Conservation (phyloP, 2,329 filamentous ascomycete genomes). For the Pseudopithomyces maydicus region DNA sequence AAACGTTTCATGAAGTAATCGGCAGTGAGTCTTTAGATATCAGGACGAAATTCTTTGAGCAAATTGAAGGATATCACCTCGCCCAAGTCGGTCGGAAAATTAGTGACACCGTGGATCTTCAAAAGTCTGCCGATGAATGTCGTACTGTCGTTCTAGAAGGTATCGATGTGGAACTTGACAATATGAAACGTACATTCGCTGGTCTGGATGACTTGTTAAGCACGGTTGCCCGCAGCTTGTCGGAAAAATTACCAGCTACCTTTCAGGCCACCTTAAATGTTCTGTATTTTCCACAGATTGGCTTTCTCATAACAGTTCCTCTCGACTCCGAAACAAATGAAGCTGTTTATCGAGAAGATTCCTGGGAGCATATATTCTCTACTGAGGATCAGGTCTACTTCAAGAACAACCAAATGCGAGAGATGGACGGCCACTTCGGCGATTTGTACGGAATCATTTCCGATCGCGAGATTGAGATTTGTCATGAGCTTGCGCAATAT, state of each 20-base stretch:
- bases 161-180: conserved; percentile 75
- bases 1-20: conserved; percentile 63
- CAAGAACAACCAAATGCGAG: conserved; percentile 80
- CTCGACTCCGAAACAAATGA: conserved; percentile 63
- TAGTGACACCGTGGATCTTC: conserved; percentile 75
- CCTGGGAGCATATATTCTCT: conserved; percentile 79
- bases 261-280: conserved; percentile 68
- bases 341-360: conserved; percentile 65
- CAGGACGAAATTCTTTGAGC: conserved; percentile 61
- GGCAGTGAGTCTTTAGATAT: conserved; percentile 60
- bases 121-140: conserved; percentile 71
- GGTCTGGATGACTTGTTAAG: conserved; percentile 77
- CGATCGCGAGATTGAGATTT: conserved; percentile 89
- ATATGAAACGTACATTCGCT: conserved; percentile 76
- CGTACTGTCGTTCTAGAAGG: conserved; percentile 75
- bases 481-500: conserved; percentile 74
- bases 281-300: conserved; percentile 88
- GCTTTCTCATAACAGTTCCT: conserved; percentile 80
- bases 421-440: conserved; percentile 80
- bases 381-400: conserved; percentile 78
- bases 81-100: conserved; percentile 73
- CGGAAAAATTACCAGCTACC: conserved; percentile 64
- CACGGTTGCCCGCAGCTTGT: conserved; percentile 68
- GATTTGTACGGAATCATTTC: conserved; percentile 86
- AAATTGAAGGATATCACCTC: conserved; percentile 64